A percentile compares a stretch with the other conserved stretches of the same genome.
Conservation (phyloP, 148 eudicot species). For the Spergularia bocconei region DNA sequence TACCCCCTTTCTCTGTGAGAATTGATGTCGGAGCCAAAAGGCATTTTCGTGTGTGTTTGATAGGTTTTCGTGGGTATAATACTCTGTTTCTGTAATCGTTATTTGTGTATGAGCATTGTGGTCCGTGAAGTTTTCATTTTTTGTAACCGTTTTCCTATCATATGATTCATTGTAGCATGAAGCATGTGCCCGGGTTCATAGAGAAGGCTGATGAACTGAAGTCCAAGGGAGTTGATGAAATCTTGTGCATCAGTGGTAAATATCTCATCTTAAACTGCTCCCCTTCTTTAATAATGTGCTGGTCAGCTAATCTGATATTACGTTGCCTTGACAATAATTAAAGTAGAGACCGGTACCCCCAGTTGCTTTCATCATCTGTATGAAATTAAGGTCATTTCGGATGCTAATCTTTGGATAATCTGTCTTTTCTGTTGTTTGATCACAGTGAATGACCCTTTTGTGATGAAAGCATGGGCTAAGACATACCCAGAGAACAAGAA, state of each 20-base stretch:
- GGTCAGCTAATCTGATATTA: background rate
- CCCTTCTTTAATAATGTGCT: background rate
- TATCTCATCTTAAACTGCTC: background rate
- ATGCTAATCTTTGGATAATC: background rate
- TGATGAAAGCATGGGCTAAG: constrained; percentile 91
- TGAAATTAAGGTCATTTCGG: background rate
- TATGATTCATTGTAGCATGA: constrained; percentile 32
- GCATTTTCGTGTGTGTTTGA: background rate
- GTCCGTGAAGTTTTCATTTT: background rate
- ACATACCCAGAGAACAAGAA: constrained; percentile 68
- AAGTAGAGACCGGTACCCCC: background rate
- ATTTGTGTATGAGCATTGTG: background rate
- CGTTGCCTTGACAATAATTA: background rate
- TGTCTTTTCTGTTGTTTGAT: constrained; percentile 8
- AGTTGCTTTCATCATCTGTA: background rate
- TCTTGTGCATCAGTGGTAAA: constrained; percentile 66
- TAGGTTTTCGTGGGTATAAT: background rate
- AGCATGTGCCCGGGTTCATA: constrained; percentile 78
- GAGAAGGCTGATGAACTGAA: constrained; percentile 69
- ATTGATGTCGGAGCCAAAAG: background rate
- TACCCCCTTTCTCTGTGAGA: background rate
- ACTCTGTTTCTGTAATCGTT: background rate
- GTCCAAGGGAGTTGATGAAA: constrained; percentile 74
- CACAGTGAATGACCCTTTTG: constrained; percentile 81
- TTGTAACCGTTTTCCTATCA: background rate